These are phyloP conservation scores for Naganishia liquefaciens DNA, from an alignment of 1,284 basidiomycete species.

Conservation along the genomic window DNA sequence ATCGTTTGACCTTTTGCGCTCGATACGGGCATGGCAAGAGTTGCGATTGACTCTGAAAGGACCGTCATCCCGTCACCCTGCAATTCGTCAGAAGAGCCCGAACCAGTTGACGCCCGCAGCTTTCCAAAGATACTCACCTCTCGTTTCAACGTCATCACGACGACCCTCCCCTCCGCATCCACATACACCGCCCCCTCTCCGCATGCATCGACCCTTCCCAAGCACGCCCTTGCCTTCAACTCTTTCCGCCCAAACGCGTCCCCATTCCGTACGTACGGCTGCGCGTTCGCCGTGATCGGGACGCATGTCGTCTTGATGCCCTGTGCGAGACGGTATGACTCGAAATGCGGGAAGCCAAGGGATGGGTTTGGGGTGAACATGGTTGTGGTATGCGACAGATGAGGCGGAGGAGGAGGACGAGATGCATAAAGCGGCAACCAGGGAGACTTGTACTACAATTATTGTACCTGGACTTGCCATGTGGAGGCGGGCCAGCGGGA, in stretches of 20 bases:
- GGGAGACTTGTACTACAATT: no score
- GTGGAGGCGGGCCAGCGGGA: no score
- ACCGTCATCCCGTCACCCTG: background rate
- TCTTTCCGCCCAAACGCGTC: conserved; percentile 21
- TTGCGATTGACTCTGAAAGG: background rate
- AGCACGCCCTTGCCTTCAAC: conserved; percentile 21
- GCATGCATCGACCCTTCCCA: background rate
- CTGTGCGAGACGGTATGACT: conserved; percentile 28
- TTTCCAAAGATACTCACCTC: background rate
- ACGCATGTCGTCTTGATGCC: background rate
- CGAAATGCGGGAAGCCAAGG: conserved; percentile 25
- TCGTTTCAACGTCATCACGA: background rate
- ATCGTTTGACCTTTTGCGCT: background rate
- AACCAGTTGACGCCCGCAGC: background rate
- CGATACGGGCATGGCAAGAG: background rate
- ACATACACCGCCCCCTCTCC: conserved; percentile 18
- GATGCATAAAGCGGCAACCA: no score
- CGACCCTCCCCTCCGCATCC: conserved; percentile 17
- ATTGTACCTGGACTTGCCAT: no score
- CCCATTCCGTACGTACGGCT: background rate
- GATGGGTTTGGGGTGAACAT: conserved; percentile 24
- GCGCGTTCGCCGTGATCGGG: conserved; percentile 6
- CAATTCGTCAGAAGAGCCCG: no score
- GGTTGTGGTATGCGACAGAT: conserved; percentile 1
- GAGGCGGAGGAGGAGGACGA: background rate